Conservation (phyloP, 768 basidiomycete species). For the Mycena crocata region DNA sequence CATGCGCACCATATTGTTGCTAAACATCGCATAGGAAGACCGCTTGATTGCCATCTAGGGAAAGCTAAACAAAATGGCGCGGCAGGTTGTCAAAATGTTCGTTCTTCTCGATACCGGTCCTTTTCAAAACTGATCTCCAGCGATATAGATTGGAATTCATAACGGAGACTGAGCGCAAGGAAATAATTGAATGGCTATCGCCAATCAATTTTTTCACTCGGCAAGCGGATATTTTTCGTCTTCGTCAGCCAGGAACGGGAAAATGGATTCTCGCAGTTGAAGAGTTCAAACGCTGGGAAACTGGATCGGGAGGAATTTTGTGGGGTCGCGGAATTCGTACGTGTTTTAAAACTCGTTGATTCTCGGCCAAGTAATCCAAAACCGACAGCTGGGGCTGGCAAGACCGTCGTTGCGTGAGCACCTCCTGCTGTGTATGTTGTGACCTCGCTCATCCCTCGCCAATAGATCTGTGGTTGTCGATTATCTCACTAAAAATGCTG, state of each 20-base stretch:
- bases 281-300: not conserved
- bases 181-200: not conserved
- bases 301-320: not conserved
- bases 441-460: not conserved
- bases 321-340: slow-evolving; percentile 10
- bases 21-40: too few species aligned
- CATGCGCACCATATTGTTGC: too few species aligned
- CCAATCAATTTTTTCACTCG: not conserved
- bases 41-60: not conserved
- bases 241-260: not conserved
- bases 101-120: not conserved
- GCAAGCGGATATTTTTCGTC: not conserved
- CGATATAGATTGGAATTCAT: not conserved
- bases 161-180: not conserved
- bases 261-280: not conserved
- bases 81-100: not conserved
- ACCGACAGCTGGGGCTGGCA: slow-evolving; percentile 16
- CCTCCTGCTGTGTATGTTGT: not conserved
- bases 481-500: not conserved
- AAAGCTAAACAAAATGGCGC: not conserved
- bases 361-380: not conserved
- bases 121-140: not conserved
- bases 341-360: not conserved
- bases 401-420: slow-evolving; percentile 14
- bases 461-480: slow-evolving; percentile 16